Conservation (phyloP, 345 rosid genomes). For the Eutrema yunnanense region DNA sequence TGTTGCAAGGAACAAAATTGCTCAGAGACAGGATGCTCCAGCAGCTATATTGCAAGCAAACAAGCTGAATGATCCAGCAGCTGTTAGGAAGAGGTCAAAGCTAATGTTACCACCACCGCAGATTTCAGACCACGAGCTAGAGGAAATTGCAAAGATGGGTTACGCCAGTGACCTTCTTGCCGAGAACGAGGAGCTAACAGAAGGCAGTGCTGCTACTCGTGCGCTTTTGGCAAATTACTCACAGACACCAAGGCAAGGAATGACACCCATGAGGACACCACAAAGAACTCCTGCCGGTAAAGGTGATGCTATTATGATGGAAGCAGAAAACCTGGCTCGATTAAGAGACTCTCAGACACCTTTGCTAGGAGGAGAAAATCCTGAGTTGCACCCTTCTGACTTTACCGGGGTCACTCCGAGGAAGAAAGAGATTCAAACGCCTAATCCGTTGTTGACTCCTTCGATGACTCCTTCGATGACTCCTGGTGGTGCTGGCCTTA, state of each 20-base stretch:
- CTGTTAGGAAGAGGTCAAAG: constrained; percentile 92
- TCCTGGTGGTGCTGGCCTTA: constrained; percentile 70
- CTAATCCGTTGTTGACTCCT: constrained; percentile 90
- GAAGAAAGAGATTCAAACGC: constrained; percentile 83
- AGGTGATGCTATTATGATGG: constrained; percentile 99
- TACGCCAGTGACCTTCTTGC: constrained; percentile 86
- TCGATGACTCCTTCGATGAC: constrained; percentile 88
- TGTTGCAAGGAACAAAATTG: constrained; percentile 79
- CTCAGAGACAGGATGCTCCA: constrained; percentile 92
- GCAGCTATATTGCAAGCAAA: constrained; percentile 93
- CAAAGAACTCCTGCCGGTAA: constrained; percentile 96
- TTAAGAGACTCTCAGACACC: constrained; percentile 98
- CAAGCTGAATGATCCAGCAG: constrained; percentile 94
- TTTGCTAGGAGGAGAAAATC: constrained; percentile 93
- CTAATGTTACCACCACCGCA: constrained; percentile 98
- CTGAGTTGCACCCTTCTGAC: constrained; percentile 98
- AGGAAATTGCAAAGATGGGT: constrained; percentile 98
- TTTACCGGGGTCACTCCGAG: constrained; percentile 98
- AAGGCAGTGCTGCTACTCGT: constrained; percentile 89
- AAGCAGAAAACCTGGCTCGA: constrained; percentile 96
- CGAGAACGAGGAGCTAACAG: constrained; percentile 77
- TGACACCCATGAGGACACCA: constrained; percentile 89
- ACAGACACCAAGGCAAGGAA: constrained; percentile 79
- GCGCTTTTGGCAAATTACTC: constrained; percentile 93
- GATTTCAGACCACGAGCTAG: constrained; percentile 90